Percentiles rank a stretch among this genome's conserved stretches.
phyloP scores from a whole-genome alignment of 768 basidiomycete genomes.

The Trametopsis cervina region DNA sequence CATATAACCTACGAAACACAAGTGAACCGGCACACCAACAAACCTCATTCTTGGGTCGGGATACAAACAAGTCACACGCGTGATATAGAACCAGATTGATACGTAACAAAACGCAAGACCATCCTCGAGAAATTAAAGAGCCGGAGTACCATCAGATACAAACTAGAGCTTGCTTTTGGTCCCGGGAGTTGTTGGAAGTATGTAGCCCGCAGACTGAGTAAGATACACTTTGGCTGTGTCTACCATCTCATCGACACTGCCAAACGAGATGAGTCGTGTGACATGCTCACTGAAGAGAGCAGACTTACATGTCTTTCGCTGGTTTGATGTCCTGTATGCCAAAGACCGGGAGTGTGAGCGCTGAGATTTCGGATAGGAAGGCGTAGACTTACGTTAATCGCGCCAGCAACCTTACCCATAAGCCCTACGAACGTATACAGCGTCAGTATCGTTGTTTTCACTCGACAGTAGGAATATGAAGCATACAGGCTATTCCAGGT shows the following conservation, averaged over 20 bases:
- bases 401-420: conserved; percentile 74
- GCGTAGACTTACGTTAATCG: conserved; percentile 44
- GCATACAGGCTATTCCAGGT: conserved; percentile 54
- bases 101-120: too few relatives aligned
- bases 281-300: too few relatives aligned
- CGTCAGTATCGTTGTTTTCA: neutral
- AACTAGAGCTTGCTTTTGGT: conserved; percentile 53
- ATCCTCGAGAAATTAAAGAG: too few relatives aligned
- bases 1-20: too few relatives aligned
- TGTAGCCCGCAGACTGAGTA: conserved; percentile 33
- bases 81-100: too few relatives aligned
- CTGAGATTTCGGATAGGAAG: neutral
- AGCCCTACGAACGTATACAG: conserved; percentile 39
- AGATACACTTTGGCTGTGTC: conserved; percentile 57
- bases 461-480: neutral
- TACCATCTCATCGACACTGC: conserved; percentile 78
- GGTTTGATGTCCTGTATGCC: conserved; percentile 66
- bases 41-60: too few relatives aligned
- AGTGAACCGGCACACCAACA: too few relatives aligned
- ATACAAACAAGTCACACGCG: too few relatives aligned
- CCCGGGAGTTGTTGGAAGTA: too few relatives aligned
- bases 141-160: too few relatives aligned
- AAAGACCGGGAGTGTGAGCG: conserved; percentile 5
- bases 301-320: conserved; percentile 72
- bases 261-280: conserved; percentile 1